Base-by-base conservation (phyloP, 192 early-diverging fungal species). In the Chytriomyces confervae region DNA sequence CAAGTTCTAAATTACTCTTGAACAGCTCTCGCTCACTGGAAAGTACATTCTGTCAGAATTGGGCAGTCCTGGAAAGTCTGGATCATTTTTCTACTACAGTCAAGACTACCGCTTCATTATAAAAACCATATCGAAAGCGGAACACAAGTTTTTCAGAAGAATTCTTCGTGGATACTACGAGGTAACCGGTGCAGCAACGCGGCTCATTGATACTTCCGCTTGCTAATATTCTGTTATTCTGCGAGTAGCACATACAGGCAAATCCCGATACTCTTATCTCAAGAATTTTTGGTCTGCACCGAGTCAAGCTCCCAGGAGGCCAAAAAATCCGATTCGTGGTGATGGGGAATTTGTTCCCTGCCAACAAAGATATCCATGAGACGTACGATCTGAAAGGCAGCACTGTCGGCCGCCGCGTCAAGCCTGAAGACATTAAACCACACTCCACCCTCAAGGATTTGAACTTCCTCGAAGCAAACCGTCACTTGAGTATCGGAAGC, bases 281-380 rank as follows among this genome's bases (percentile, higher is more conserved):
- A 77, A 91, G 97, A 62, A 95, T 97, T 77, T 97, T 96, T 84
- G 97, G 97, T 44, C 84, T 99, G 62, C 96, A 98, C 79, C 92
- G 97, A 64, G 94, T 99, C 66, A 98, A 98, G 84, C 84, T 97
- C 57, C 95, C 95, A 47, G 94, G 93, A 45, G 92, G 93, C 60
- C 84, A 90, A 57, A 98, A 98, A 83, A 94, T 99, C 61, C 96
- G 97, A 84, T 99, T 99, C 84, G 95, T 99, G 6, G 96, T 99
- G 43, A 99, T 99, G 98, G 94, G 93, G 64, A 99, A 99, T 82
- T 93, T 99, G n/a, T 57, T 96, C 98, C 97, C 98, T 20, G 88
- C 95, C 11, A 96, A 97, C 88, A 91, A 94, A 81, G 96, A 99
- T 85, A 95, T 99, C 44, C 96, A 98, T 77, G 93, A 95, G 79